phyloP scores from a whole-genome alignment of 192 early-diverging fungal species.

The Cetraspora pellucida region DNA sequence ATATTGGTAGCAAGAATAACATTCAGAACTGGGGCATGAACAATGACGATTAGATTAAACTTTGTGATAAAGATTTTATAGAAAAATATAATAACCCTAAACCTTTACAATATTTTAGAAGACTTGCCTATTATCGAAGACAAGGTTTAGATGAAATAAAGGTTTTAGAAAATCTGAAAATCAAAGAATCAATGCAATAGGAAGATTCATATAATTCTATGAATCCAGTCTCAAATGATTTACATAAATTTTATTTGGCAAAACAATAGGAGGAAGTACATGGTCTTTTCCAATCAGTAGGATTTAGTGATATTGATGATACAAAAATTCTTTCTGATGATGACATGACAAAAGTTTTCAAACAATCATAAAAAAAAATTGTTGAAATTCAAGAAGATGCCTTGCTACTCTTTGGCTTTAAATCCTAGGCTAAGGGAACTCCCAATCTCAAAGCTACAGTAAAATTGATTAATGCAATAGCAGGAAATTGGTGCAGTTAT shows the following conservation, averaged over 20 bases:
- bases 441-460: no score
- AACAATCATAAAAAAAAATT: no score
- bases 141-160: slow-evolving; percentile 28
- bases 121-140: slow-evolving; percentile 26
- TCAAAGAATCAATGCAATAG: slow-evolving; percentile 26
- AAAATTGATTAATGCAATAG: no score
- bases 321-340: no score
- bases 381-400: no score
- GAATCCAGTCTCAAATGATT: slow-evolving; percentile 18
- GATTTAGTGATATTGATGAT: slow-evolving; percentile 10
- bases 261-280: slow-evolving; percentile 21
- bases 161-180: slow-evolving; percentile 21
- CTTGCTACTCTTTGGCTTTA: no score
- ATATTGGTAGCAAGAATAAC: slow-evolving; percentile 28
- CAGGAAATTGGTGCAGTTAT: no score
- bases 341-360: no score
- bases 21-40: slow-evolving; percentile 24
- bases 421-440: no score
- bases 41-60: slow-evolving; percentile 28
- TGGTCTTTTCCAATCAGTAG: slow-evolving; percentile 4
- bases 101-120: slow-evolving; percentile 30
- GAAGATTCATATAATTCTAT: slow-evolving; percentile 26
- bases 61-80: slow-evolving; percentile 21
- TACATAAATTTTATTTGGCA: slow-evolving; percentile 22
- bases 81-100: slow-evolving; percentile 31